Base-by-base conservation (phyloP, 257 asterid species). In the Voacanga thouarsii region DNA sequence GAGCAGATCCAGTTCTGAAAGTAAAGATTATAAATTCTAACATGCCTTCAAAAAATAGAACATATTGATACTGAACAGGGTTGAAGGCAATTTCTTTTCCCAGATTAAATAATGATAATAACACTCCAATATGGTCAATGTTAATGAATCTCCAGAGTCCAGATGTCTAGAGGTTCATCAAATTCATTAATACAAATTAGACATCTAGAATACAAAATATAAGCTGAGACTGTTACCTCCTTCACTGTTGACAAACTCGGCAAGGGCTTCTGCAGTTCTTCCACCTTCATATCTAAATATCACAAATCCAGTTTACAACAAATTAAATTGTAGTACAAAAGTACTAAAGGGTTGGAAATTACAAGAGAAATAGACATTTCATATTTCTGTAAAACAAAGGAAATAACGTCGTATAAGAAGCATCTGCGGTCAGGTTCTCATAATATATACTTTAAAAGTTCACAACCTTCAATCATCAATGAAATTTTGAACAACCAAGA, bases 241-340 rank as follows among this genome's bases (percentile, higher is more conserved):
- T 88, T 92, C 98, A 16, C 23, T 83, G 86, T 94, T 94, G 30
- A 94, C 88, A 80, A 75, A 94, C 80, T 88, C 97, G n/a, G 93
- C 82, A 87, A 94, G 94, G 82, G 88, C 92, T 73, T 94, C 99
- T 7, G 93, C 89, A 78, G 85, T 83, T 64, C 99, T 84, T 84
- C 89, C 90, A 78, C 97, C 92, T 87, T 94, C 96, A 75, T 90
- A 94, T 86, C 99, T 94, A 77, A 60, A 45, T 74, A 71, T 45
- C 72, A 57, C 41, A 78, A 78, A 69, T 67, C 67, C 44, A 28
- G 50, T 49, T 81, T 24, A 73, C 75, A 71, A 82, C 71, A 65
- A 60, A n/a, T 23, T 77, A 33, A 33, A 33, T 33, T 33, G 37
- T 33, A 33, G 37, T 67, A 65, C 28, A 37, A 59, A 66, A 61